Evolutionary conservation across 345 rosid genomes (phyloP).

Genomic region (Eucalyptus guilfoylei): DNA sequence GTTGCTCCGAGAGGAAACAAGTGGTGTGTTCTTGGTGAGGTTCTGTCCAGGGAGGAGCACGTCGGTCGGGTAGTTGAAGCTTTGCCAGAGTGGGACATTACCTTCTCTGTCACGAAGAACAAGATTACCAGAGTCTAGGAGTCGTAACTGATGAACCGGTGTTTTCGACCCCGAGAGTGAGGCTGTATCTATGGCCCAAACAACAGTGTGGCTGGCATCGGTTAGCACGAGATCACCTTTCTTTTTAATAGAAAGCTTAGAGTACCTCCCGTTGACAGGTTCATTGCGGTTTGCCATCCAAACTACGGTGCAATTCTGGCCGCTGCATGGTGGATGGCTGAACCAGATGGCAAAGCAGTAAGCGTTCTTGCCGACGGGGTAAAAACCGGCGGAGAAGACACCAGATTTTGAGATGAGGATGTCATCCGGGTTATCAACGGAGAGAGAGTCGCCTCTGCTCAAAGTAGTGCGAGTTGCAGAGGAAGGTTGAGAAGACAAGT

Average conservation of each 20-base stretch:
- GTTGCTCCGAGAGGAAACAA: conserved; percentile 1
- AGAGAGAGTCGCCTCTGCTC: not conserved
- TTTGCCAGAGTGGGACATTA: conserved; percentile 4
- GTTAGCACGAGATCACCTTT: not conserved
- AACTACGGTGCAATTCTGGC: not conserved
- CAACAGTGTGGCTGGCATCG: not conserved
- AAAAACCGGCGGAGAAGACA: not conserved
- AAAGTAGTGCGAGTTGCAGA: not conserved
- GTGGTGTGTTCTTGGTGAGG: not conserved
- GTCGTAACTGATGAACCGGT: not conserved
- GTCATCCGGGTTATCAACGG: not conserved
- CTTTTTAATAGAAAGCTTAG: not conserved
- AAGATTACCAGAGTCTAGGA: conserved; percentile 13
- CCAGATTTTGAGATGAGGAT: not conserved
- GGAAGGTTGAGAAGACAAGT: not conserved
- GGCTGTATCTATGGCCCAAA: not conserved
- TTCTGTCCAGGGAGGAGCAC: conserved; percentile 20
- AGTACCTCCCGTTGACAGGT: not conserved
- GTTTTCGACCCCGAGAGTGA: not conserved
- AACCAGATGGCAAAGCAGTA: not conserved
- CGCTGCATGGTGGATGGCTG: not conserved
- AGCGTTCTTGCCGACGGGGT: not conserved
- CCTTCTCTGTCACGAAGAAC: not conserved
- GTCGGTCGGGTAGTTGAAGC: conserved; percentile 22
- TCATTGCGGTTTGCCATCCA: not conserved